Evolutionary conservation across 306 rosid genomes (phyloP).

Genomic region (Dalbergia oliveri): DNA sequence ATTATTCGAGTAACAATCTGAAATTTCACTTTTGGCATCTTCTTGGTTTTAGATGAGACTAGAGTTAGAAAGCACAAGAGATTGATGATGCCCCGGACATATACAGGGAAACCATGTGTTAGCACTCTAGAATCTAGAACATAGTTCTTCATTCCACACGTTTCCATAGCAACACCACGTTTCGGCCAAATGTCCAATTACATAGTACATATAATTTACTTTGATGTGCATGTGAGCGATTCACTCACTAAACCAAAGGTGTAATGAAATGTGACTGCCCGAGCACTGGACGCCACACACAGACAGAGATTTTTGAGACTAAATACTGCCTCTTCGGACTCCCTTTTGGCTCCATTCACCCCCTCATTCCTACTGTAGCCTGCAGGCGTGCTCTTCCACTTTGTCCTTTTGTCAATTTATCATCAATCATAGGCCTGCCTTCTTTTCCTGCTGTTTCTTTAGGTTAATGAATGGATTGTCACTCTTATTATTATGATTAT

Average conservation of each 20-base stretch:
- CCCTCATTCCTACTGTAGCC: not conserved
- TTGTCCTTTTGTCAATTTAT: not conserved
- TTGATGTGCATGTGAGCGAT: constrained; percentile 17
- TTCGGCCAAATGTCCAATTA: not conserved
- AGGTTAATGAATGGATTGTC: not conserved
- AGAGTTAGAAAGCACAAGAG: too few relatives aligned
- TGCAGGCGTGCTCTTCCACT: not conserved
- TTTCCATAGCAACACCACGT: not conserved
- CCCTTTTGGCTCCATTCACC: not conserved
- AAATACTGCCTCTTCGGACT: too few relatives aligned
- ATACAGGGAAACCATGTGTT: not conserved
- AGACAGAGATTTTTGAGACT: too few relatives aligned
- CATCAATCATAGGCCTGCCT: not conserved
- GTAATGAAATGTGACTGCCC: constrained; percentile 5
- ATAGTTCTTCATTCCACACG: not conserved
- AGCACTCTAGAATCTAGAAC: not conserved
- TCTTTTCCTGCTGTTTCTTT: not conserved
- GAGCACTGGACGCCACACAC: not conserved
- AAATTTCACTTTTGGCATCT: too few relatives aligned
- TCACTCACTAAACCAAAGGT: constrained; percentile 5
- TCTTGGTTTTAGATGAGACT: too few relatives aligned
- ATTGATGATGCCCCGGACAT: too few relatives aligned
- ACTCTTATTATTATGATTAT: not conserved
- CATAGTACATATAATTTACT: not conserved
- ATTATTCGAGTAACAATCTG: too few relatives aligned